phyloP scores from a whole-genome alignment of 169 alveolate genomes.

The Amoebophrya sp. region DNA sequence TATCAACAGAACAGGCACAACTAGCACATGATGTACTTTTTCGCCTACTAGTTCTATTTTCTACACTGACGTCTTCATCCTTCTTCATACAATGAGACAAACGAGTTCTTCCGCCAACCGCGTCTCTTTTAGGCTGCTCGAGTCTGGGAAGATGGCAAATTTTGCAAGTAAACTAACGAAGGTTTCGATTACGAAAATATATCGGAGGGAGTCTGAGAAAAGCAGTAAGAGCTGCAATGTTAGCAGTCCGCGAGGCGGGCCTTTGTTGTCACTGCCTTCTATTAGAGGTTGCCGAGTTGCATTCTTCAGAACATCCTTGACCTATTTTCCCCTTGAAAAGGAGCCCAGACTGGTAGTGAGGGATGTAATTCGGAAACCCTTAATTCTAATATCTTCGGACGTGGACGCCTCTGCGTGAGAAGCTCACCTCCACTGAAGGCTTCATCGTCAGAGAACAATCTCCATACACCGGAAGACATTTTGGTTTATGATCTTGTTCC shows the following conservation, averaged over 20 bases:
- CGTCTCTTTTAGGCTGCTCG: neutral
- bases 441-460: too few relatives aligned
- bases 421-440: too few relatives aligned
- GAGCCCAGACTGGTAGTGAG: too few relatives aligned
- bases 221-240: neutral
- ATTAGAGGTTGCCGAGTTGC: too few relatives aligned
- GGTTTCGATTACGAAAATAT: neutral
- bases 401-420: too few relatives aligned
- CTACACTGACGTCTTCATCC: neutral
- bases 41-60: neutral
- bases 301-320: too few relatives aligned
- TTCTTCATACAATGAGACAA: neutral
- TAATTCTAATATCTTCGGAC: too few relatives aligned
- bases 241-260: neutral
- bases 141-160: neutral
- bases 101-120: neutral
- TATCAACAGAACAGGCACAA: neutral
- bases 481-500: too few relatives aligned
- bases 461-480: too few relatives aligned
- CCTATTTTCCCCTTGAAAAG: too few relatives aligned
- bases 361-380: too few relatives aligned
- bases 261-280: too few relatives aligned
- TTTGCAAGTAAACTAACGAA: neutral
- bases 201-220: neutral
- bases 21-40: neutral